Conservation (phyloP, 345 rosid genomes). For the Mercurialis annua region DNA sequence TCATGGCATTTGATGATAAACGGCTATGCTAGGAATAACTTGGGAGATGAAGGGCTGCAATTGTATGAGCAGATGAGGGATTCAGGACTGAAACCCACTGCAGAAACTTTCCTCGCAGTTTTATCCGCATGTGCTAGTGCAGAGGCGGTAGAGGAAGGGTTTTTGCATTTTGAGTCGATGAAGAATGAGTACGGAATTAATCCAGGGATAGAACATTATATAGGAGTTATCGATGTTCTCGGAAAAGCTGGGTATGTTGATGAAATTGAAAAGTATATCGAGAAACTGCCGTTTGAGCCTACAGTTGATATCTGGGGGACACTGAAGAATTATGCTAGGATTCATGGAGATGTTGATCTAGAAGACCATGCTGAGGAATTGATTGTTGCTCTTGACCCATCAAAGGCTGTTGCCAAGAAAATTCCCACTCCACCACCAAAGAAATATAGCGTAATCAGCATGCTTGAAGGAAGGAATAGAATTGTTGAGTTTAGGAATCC, state of each 20-base stretch:
- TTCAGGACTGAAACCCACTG: constrained; percentile 48
- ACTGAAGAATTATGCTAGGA: constrained; percentile 44
- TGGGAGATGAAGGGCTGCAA: constrained; percentile 75
- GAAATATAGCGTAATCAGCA: constrained; percentile 46
- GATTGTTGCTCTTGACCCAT: constrained; percentile 57
- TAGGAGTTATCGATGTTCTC: constrained; percentile 60
- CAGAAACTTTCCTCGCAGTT: constrained; percentile 52
- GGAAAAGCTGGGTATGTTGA: constrained; percentile 62
- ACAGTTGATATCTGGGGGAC: constrained; percentile 63
- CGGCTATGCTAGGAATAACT: constrained; percentile 52
- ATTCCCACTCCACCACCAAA: constrained; percentile 53
- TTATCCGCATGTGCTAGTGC: constrained; percentile 62
- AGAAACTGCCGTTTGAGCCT: constrained; percentile 55
- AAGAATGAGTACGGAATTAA: constrained; percentile 43
- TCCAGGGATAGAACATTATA: constrained; percentile 46
- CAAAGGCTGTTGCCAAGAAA: constrained; percentile 45
- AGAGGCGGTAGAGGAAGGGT: constrained; percentile 65
- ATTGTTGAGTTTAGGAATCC: constrained; percentile 51
- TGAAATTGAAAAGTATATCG: constrained; percentile 55
- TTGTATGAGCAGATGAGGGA: constrained; percentile 63
- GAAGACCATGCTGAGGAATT: constrained; percentile 60
- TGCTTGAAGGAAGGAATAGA: constrained; percentile 69
- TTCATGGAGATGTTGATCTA: constrained; percentile 65
- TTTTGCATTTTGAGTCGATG: constrained; percentile 65
- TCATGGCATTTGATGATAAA: constrained; percentile 72